Percentiles rank a stretch among this genome's conserved stretches.
These are phyloP conservation scores for Plasmopara viticola DNA, from an alignment of 352 stramenopile species.

Conservation along the genomic window DNA sequence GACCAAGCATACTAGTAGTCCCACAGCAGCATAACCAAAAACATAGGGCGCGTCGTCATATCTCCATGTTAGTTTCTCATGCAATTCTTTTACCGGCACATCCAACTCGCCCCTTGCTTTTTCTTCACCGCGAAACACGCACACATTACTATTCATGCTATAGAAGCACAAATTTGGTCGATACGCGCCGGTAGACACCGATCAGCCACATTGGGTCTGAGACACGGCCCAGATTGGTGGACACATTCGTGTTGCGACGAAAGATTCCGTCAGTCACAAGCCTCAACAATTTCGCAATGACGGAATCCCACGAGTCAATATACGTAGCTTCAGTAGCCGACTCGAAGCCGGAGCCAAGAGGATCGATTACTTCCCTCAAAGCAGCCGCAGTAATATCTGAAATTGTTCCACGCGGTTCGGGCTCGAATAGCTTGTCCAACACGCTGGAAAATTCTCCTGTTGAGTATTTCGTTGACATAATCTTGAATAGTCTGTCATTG, in stretches of 20 bases:
- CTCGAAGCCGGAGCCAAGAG: constrained; percentile 7
- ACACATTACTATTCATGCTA: background rate
- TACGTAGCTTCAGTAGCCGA: constrained; percentile 9
- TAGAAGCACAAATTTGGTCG: background rate
- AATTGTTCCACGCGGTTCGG: constrained; percentile 3
- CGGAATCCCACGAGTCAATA: constrained; percentile 14
- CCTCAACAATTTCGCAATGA: constrained; percentile 5
- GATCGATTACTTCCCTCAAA: constrained; percentile 8
- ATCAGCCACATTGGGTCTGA: too few relatives aligned
- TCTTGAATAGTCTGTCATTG: too few relatives aligned
- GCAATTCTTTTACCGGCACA: constrained; percentile 17
- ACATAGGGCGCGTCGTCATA: constrained; percentile 20
- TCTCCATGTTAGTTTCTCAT: constrained; percentile 22
- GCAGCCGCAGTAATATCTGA: constrained; percentile 6
- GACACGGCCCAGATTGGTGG: too few relatives aligned
- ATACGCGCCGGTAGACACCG: constrained; percentile 1
- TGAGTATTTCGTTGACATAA: constrained; percentile 4
- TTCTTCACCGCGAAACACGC: background rate
- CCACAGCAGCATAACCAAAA: constrained; percentile 6
- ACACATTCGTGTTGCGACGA: constrained; percentile 12
- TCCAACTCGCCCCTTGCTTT: constrained; percentile 3
- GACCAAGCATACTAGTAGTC: constrained; percentile 16
- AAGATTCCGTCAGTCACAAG: constrained; percentile 6
- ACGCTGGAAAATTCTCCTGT: constrained; percentile 10
- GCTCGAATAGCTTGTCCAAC: constrained; percentile 11